Conservation (phyloP, 2,329 filamentous ascomycete genomes). For the Fusarium heterosporum region DNA sequence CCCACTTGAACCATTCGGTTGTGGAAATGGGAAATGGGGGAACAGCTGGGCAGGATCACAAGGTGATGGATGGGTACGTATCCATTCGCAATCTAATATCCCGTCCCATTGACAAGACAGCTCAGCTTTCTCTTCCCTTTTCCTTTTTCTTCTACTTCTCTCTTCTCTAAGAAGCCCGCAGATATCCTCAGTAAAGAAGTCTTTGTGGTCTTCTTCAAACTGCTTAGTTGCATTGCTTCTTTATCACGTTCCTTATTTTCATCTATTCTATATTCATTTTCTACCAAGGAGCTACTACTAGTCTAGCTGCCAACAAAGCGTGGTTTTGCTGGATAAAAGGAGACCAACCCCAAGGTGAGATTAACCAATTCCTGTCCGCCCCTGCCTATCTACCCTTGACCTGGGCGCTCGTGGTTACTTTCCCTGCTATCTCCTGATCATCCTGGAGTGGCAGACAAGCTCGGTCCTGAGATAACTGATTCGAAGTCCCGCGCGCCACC, state of each 20-base stretch:
- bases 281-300: background rate
- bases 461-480: conserved; percentile 18
- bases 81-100: conserved; percentile 43
- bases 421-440: conserved; percentile 15
- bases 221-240: conserved; percentile 32
- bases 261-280: conserved; percentile 7
- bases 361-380: conserved; percentile 32
- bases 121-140: conserved; percentile 34
- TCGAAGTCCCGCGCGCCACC: conserved; percentile 11
- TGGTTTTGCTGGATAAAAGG: conserved; percentile 39
- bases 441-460: conserved; percentile 22
- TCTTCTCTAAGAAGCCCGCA: conserved; percentile 32
- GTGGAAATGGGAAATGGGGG: conserved; percentile 41
- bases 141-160: conserved; percentile 18
- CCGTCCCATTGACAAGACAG: conserved; percentile 38
- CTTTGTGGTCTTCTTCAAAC: conserved; percentile 21
- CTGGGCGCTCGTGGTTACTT: conserved; percentile 6
- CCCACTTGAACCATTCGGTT: conserved; percentile 17
- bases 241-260: conserved; percentile 24
- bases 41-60: conserved; percentile 39
- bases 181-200: conserved; percentile 28
- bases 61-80: conserved; percentile 38
- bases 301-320: conserved; percentile 26
- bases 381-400: conserved; percentile 21
- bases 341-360: conserved; percentile 34